Conservation (phyloP, 257 asterid species). For the Solanum rostratum region DNA sequence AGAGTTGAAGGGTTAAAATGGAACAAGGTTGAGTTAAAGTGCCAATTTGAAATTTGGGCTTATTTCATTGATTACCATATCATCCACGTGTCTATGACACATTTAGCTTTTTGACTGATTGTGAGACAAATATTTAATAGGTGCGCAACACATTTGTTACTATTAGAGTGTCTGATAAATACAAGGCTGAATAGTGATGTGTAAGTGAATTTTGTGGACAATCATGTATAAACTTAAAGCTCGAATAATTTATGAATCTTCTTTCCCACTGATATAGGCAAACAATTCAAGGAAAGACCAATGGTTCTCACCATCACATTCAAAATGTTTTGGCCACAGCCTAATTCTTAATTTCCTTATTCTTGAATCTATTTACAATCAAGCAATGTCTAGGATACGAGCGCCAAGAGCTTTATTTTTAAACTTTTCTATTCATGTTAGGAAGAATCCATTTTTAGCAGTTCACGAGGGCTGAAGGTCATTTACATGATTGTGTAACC, state of each 20-base stretch:
- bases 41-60: too few relatives aligned
- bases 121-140: too few relatives aligned
- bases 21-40: too few relatives aligned
- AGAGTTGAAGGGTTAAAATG: too few relatives aligned
- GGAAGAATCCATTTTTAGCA: neutral
- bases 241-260: neutral
- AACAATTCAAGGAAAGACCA: neutral
- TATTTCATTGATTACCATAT: too few relatives aligned
- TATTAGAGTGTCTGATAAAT: too few relatives aligned
- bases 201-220: too few relatives aligned
- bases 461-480: neutral
- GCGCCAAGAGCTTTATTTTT: neutral
- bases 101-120: too few relatives aligned
- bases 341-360: neutral
- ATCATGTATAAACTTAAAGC: too few relatives aligned
- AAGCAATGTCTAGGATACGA: neutral
- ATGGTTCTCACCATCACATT: neutral
- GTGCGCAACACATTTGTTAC: too few relatives aligned
- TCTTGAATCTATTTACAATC: neutral
- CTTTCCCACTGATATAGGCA: neutral
- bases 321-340: neutral
- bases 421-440: neutral
- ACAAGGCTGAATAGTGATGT: too few relatives aligned
- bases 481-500: slow-evolving; percentile 77
- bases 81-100: too few relatives aligned